Evolutionary conservation across 176 grass and related monocot species (phyloP).

Genomic region (Poa annua): DNA sequence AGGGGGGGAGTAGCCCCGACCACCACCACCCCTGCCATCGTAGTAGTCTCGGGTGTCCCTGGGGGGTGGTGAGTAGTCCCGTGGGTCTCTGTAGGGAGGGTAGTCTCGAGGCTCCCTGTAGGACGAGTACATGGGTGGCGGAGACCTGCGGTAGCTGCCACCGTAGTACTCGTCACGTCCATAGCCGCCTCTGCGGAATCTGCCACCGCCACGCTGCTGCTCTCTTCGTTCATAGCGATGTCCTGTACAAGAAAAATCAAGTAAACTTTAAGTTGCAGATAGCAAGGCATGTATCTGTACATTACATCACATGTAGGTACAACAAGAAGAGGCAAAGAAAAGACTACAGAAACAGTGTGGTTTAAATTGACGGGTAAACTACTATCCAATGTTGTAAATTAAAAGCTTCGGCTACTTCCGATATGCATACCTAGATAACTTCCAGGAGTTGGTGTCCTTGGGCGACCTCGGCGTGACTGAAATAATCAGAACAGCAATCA

Average conservation of each 20-base stretch:
- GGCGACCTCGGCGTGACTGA: constrained; percentile 62
- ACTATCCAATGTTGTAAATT: not conserved
- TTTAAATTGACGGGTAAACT: not conserved
- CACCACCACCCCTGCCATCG: constrained; percentile 47
- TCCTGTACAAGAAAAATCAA: constrained; percentile 31
- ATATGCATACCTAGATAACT: constrained; percentile 57
- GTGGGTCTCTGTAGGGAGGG: constrained; percentile 49
- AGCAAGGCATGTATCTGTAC: not conserved
- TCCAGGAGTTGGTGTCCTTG: constrained; percentile 70
- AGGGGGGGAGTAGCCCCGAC: constrained; percentile 52
- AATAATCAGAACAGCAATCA: constrained; percentile 25
- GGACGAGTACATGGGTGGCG: constrained; percentile 56
- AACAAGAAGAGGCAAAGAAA: not conserved
- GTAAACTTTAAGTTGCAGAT: not conserved
- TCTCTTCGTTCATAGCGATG: constrained; percentile 50
- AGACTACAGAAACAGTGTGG: not conserved
- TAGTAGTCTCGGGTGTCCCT: constrained; percentile 52
- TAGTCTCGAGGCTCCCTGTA: constrained; percentile 58
- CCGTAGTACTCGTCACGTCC: constrained; percentile 70
- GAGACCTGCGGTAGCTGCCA: constrained; percentile 64
- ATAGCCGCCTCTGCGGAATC: constrained; percentile 59
- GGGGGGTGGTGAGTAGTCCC: constrained; percentile 59
- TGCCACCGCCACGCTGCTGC: constrained; percentile 46
- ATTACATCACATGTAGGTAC: not conserved
- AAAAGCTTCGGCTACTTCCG: constrained; percentile 7